Evolutionary conservation across 2,329 filamentous ascomycete species (phyloP).

Genomic region (Calonectria pteridis): DNA sequence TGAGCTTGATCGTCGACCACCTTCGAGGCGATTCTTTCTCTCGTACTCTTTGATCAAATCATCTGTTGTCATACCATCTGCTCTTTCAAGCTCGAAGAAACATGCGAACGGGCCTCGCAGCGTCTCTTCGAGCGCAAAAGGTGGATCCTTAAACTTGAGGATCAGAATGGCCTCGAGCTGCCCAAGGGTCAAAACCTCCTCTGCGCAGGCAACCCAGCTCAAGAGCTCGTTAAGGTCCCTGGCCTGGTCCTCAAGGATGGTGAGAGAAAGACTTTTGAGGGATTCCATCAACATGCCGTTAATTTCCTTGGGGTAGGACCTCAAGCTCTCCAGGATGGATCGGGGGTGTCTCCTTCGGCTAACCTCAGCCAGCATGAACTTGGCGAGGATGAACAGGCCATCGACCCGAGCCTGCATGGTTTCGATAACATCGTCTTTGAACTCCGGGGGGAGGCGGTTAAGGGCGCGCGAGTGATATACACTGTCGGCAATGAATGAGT

Average conservation of each 20-base stretch:
- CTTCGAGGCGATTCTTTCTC: constrained; percentile 42
- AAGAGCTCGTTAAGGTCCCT: constrained; percentile 61
- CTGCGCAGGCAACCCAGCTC: constrained; percentile 59
- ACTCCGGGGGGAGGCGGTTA: constrained; percentile 46
- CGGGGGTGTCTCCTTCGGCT: constrained; percentile 58
- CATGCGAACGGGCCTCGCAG: constrained; percentile 59
- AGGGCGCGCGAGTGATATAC: constrained; percentile 55
- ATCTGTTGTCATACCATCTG: constrained; percentile 58
- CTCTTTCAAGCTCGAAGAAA: constrained; percentile 60
- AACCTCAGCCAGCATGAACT: constrained; percentile 64
- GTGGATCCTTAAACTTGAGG: constrained; percentile 57
- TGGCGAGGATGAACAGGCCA: constrained; percentile 62
- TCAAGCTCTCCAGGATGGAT: constrained; percentile 58
- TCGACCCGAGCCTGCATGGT: constrained; percentile 57
- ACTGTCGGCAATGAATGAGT: constrained; percentile 55
- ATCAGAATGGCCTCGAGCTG: constrained; percentile 59
- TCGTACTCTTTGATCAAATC: constrained; percentile 56
- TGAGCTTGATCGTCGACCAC: constrained; percentile 38
- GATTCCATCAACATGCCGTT: constrained; percentile 58
- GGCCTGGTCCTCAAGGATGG: constrained; percentile 54
- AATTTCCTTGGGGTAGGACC: constrained; percentile 58
- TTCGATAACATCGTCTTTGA: constrained; percentile 54
- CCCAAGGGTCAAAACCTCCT: constrained; percentile 57
- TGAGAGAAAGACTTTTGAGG: constrained; percentile 55
- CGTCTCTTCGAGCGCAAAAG: constrained; percentile 56